A percentile compares a stretch with the other conserved stretches of the same genome.
Evolutionary conservation across 2,329 filamentous ascomycete genomes (phyloP).

Genomic region (Sarocladiaceae sp.): DNA sequence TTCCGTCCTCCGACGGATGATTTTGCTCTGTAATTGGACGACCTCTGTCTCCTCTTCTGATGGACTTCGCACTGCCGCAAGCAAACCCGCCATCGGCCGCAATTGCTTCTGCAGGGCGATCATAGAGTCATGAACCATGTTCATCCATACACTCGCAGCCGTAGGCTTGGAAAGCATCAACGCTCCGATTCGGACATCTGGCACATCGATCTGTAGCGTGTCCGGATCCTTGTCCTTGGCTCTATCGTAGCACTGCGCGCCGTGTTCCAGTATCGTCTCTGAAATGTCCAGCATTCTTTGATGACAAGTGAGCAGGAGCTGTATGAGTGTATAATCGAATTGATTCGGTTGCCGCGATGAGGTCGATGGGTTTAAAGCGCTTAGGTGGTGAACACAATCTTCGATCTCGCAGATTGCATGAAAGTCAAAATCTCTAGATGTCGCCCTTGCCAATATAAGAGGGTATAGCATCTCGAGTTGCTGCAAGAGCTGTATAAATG

Average conservation of each 20-base stretch:
- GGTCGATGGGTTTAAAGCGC: not conserved
- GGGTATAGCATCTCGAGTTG: not conserved
- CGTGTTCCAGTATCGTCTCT: conserved; percentile 27
- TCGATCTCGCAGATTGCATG: not conserved
- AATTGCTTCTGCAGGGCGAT: conserved; percentile 15
- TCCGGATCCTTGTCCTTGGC: conserved; percentile 17
- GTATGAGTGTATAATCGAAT: conserved; percentile 23
- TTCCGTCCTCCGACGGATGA: conserved; percentile 17
- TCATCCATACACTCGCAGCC: conserved; percentile 27
- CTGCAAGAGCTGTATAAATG: not conserved
- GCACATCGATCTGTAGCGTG: conserved; percentile 30
- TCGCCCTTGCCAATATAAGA: not conserved
- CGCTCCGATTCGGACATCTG: conserved; percentile 35
- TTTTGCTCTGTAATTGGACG: conserved; percentile 23
- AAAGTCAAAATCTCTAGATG: not conserved
- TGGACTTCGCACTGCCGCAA: not conserved
- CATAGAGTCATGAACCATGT: conserved; percentile 28
- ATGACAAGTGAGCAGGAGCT: conserved; percentile 33
- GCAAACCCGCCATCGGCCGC: not conserved
- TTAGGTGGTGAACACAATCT: not conserved
- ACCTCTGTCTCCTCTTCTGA: conserved; percentile 16
- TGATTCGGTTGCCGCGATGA: not conserved
- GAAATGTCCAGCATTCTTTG: conserved; percentile 31
- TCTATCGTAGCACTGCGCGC: conserved; percentile 26
- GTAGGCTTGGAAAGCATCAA: conserved; percentile 28